Percentiles rank a stretch among this genome's conserved stretches.
These are phyloP conservation scores for Candida michaelii DNA, from an alignment of 805 yeast species.

Conservation along the genomic window DNA sequence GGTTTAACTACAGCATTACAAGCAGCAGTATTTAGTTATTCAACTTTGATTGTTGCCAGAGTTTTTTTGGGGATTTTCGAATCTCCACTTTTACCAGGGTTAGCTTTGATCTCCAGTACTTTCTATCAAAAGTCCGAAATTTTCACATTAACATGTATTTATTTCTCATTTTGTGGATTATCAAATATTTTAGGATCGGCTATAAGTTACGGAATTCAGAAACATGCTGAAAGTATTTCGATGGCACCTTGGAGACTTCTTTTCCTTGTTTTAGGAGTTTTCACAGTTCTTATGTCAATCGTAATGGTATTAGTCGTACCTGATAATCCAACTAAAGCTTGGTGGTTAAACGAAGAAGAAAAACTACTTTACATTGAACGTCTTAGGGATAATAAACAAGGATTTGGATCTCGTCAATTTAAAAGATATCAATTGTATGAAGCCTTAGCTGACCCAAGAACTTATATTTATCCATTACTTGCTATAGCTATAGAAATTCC, in stretches of 20 bases:
- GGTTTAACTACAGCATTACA: constrained; percentile 56
- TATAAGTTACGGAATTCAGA: constrained; percentile 55
- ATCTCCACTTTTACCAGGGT: constrained; percentile 37
- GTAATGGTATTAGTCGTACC: constrained; percentile 46
- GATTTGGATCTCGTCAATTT: constrained; percentile 38
- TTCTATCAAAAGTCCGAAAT: constrained; percentile 33
- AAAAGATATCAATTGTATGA: constrained; percentile 37
- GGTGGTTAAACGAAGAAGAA: constrained; percentile 37
- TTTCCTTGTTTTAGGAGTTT: constrained; percentile 57
- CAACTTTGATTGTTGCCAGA: constrained; percentile 36
- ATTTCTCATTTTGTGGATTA: constrained; percentile 33
- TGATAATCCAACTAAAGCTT: constrained; percentile 31
- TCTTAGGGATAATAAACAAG: constrained; percentile 36
- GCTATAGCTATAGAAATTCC: constrained; percentile 28
- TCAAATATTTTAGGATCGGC: constrained; percentile 38
- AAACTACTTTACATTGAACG: constrained; percentile 32
- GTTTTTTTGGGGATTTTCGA: constrained; percentile 40
- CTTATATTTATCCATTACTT: constrained; percentile 31
- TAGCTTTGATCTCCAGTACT: constrained; percentile 31
- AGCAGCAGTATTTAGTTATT: constrained; percentile 42
- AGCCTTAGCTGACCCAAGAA: constrained; percentile 33
- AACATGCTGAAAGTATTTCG: constrained; percentile 33
- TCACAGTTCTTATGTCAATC: constrained; percentile 54
- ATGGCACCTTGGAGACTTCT: constrained; percentile 60
- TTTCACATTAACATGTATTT: constrained; percentile 29